Evolutionary conservation across 805 yeast species (phyloP).

Genomic region (Candida coquimbonensis): DNA sequence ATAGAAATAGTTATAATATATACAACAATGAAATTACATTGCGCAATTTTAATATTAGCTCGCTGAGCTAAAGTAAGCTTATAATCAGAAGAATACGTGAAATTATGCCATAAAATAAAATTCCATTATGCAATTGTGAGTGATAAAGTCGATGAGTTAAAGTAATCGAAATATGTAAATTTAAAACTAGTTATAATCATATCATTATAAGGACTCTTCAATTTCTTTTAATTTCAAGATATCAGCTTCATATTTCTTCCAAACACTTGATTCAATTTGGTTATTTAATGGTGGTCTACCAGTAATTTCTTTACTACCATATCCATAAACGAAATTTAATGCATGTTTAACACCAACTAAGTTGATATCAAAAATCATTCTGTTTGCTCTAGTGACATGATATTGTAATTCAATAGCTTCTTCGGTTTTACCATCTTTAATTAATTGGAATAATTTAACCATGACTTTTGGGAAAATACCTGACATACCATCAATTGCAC

Average conservation of each 20-base stretch:
- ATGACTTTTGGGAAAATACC: slow-evolving; percentile 45
- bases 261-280: slow-evolving; percentile 6
- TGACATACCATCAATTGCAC: slow-evolving; percentile 45
- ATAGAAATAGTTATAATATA: no score
- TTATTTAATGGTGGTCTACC: slow-evolving; percentile 29
- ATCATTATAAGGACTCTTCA: slow-evolving; percentile 2
- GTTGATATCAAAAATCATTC: slow-evolving; percentile 25
- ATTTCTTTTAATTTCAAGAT: slow-evolving; percentile 12
- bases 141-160: no score
- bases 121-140: no score
- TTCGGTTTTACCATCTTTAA: slow-evolving; percentile 29
- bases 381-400: slow-evolving; percentile 33
- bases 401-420: slow-evolving; percentile 38
- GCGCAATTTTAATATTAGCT: no score
- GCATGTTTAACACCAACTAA: slow-evolving; percentile 27
- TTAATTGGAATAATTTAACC: slow-evolving; percentile 30
- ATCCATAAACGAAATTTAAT: slow-evolving; percentile 18
- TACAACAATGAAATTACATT: no score
- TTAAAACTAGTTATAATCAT: no score
- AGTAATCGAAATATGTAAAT: no score
- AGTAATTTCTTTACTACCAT: slow-evolving; percentile 19
- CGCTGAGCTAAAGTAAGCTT: no score
- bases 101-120: no score
- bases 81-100: no score
- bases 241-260: slow-evolving; percentile 13